Base-by-base conservation (phyloP, 1,139 yeast species). In the Williopsis jadinii region DNA sequence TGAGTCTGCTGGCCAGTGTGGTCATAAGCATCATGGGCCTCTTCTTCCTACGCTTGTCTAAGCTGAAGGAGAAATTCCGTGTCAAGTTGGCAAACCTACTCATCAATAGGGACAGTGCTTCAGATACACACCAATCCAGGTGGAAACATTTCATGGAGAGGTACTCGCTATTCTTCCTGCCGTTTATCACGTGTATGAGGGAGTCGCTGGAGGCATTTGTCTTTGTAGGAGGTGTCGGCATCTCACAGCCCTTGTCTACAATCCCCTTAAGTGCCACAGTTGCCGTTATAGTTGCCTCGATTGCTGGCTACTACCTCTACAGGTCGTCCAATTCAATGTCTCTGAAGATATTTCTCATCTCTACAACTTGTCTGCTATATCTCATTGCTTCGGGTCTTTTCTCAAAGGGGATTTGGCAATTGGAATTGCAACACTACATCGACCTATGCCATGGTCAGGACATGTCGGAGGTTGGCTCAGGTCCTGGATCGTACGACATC, bases 191-290 rank as follows among this genome's bases (percentile, higher is more conserved):
- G 11, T 77, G 90, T 43, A 68, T 88, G 45, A 76, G 96, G 66
- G 96, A 88, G 68, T 96, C 96, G 37, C 68, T 88, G 44, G 97
- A 88, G 64, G 95, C 95, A 0, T 92, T 87, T 42, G 95, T 87
- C 8, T 87, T 87, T 58, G 77, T 87, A 42, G 96, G 96, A 39
- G 96, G 96, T 46, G 84, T 87, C 39, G 88, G 92, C 30, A 73
- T 88, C 30, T 75, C 77, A 42, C 75, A 77, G 42, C 92, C 95
- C 14, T 77, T 88, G 11, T 63, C 81, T 6, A 77, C 95, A 0
- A 80, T 88, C 64, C 96, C 96, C 8, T 61, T 88, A 35, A 84
- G 95, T 2, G 83, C 84, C 36, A 59, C 82, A 28, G 59, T 71
- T 40, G 95, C 92, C 38, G 67, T 80, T 28, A 46, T 72, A 36